A percentile compares a stretch with the other conserved stretches of the same genome.
phyloP scores from a whole-genome alignment of 176 grass and related monocot species.

The Chrysopogon serrulatus region DNA sequence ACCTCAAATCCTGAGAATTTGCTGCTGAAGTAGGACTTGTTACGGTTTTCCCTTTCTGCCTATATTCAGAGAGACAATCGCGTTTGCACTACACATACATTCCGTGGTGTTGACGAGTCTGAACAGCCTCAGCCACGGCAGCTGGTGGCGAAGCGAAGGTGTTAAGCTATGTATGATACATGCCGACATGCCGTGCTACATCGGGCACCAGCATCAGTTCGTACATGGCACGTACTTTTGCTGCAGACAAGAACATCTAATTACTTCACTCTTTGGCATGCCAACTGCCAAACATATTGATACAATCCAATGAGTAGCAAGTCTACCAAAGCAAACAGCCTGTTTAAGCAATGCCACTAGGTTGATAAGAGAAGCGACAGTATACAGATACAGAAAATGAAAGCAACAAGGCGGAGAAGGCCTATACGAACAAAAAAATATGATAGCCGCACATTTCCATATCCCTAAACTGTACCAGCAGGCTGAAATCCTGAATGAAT shows the following conservation, averaged over 20 bases:
- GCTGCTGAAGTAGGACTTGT: not conserved
- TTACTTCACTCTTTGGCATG: not conserved
- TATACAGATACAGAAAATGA: not conserved
- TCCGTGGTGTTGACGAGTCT: not conserved
- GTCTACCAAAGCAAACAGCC: not conserved
- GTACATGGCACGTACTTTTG: not conserved
- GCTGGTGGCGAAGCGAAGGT: not conserved
- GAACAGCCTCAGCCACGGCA: too few species aligned
- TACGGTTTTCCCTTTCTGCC: not conserved
- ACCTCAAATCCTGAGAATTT: too few species aligned
- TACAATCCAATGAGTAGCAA: not conserved
- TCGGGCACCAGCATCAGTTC: not conserved
- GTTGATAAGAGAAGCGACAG: not conserved
- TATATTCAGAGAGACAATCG: too few species aligned
- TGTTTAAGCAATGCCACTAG: not conserved
- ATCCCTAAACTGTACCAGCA: conserved; percentile 25
- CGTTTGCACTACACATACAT: not conserved
- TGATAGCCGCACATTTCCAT: not conserved
- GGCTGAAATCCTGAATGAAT: conserved; percentile 29
- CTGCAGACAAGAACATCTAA: not conserved
- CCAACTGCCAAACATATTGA: not conserved
- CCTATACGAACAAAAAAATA: not conserved
- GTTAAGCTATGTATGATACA: not conserved
- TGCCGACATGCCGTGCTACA: not conserved
- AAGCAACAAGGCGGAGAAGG: not conserved